Base-by-base conservation (phyloP, 148 eudicot genomes). In the Amaranthus hypochondriacus region DNA sequence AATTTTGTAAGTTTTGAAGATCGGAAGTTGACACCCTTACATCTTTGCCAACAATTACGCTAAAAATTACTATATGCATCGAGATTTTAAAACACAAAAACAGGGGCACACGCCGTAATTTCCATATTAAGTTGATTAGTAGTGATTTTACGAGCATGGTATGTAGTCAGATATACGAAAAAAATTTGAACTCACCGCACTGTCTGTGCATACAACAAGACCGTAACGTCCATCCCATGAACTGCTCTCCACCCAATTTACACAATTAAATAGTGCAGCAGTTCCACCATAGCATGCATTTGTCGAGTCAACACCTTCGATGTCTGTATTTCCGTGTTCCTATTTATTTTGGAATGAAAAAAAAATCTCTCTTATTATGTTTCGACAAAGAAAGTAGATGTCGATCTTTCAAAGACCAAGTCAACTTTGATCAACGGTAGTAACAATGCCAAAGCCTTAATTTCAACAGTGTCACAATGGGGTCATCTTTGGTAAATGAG, bases 241-340 rank as follows among this genome's bases (percentile, higher is more conserved):
- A 81, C 74, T 86, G 80, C 97, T 92, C 72, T 92, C 97, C 67
- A 89, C 92, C 94, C 97, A 89, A 71, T 89, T 95, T 74, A 90
- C 94, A 76, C 97, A 92, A 81, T 95, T 95, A 68, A 95, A 85
- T 74, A 95, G 75, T 49, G 99, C 99, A 72, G 99, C 99, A 66
- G 99, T 95, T 74, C 97, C 97, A 12, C 97, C 97, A 76, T 92
- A 92, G 84, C 97, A 92, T 13, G 97, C 97, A 79, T 92, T 92
- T 76, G 89, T 83, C 62, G 97, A 92, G 84, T 92, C 97, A 64
- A 92, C 97, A 56, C 97, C 97, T 88, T 92, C 94, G 60, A 89
- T 86, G 78, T 92, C 97, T 59, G 94, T 88, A 75, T 88, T 89
- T 78, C 97, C 97, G 80, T 77, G 68, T 74, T 83, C 82, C 95